Conservation (phyloP, 2,329 filamentous ascomycete genomes). For the Phoma herbarum region DNA sequence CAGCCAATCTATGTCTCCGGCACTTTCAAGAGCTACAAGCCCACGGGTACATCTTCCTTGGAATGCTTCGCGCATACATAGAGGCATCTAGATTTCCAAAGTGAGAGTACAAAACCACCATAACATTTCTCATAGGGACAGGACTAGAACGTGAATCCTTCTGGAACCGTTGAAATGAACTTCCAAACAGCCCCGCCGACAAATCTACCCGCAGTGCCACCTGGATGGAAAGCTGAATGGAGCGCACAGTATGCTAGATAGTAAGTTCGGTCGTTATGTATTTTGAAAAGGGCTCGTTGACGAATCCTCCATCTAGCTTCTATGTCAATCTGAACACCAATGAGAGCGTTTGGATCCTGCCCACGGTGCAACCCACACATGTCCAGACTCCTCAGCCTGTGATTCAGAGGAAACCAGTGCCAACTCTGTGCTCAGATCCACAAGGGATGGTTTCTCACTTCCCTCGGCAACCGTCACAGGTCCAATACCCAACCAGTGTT, state of each 20-base stretch:
- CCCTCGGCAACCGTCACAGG: background rate
- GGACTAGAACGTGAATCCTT: background rate
- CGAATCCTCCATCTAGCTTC: background rate
- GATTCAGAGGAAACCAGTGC: background rate
- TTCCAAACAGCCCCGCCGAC: background rate
- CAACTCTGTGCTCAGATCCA: background rate
- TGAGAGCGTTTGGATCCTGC: background rate
- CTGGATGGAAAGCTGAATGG: constrained; percentile 19
- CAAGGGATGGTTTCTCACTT: background rate
- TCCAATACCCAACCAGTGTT: background rate
- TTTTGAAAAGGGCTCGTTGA: background rate
- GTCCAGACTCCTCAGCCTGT: background rate
- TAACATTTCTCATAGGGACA: background rate
- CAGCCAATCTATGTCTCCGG: background rate
- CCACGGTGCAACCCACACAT: background rate
- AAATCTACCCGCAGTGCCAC: background rate
- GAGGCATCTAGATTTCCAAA: background rate
- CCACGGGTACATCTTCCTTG: background rate
- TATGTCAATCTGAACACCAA: background rate
- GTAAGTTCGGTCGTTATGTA: background rate
- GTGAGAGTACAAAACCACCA: background rate
- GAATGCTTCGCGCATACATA: background rate
- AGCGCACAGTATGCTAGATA: constrained; percentile 21
- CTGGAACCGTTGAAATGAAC: background rate
- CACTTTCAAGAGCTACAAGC: background rate